A percentile compares a stretch with the other conserved stretches of the same genome.
Conservation (phyloP, 1,284 basidiomycete genomes). For the Anthracocystis setariae region DNA sequence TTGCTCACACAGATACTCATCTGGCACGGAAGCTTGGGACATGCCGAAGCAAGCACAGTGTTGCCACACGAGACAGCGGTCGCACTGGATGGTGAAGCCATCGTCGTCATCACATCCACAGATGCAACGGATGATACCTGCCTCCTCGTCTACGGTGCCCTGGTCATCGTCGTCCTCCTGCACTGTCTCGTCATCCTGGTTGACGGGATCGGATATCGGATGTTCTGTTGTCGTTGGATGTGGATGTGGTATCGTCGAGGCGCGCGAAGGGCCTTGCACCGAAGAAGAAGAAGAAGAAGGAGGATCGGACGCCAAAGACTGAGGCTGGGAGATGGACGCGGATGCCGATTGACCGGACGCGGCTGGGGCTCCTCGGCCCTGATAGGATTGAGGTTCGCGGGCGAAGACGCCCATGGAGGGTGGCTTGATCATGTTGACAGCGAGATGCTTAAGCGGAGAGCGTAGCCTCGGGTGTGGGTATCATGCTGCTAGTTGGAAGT, state of each 20-base stretch:
- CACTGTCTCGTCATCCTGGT: slow-evolving; percentile 31
- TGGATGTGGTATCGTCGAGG: neutral
- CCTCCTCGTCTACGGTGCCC: slow-evolving; percentile 59
- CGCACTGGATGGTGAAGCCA: slow-evolving; percentile 91
- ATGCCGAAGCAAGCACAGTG: slow-evolving; percentile 83
- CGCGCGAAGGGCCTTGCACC: neutral
- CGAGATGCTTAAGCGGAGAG: neutral
- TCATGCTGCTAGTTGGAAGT: slow-evolving; percentile 6
- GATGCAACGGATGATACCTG: slow-evolving; percentile 72
- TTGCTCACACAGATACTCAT: slow-evolving; percentile 71
- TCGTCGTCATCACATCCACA: slow-evolving; percentile 80
- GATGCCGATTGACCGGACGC: slow-evolving; percentile 6
- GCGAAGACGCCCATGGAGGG: slow-evolving; percentile 50
- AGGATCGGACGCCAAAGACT: slow-evolving; percentile 1
- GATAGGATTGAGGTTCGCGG: slow-evolving; percentile 38
- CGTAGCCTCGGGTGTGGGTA: slow-evolving; percentile 1
- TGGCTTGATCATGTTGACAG: slow-evolving; percentile 37
- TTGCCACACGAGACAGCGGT: slow-evolving; percentile 87
- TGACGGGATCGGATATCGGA: slow-evolving; percentile 11
- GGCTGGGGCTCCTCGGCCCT: slow-evolving; percentile 6
- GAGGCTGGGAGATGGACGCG: slow-evolving; percentile 6
- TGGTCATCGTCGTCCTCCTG: slow-evolving; percentile 55
- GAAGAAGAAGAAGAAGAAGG: neutral
- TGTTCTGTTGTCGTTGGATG: slow-evolving; percentile 7
- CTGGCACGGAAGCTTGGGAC: slow-evolving; percentile 74